Conservation (phyloP, 2,329 filamentous ascomycete species). For the Sordariomycetes sp. region DNA sequence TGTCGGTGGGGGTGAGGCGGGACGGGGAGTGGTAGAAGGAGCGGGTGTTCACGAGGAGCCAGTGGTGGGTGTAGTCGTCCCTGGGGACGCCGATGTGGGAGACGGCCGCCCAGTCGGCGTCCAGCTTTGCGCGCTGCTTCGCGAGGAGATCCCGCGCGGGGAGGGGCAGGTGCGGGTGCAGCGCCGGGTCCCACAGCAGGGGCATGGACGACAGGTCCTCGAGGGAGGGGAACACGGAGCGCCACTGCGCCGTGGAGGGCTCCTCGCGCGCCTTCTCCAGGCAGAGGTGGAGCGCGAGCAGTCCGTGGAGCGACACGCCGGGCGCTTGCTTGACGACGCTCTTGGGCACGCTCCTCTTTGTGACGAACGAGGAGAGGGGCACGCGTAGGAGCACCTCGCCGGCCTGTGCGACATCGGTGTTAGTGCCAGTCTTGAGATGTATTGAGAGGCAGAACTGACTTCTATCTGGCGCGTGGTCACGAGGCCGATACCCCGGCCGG, state of each 20-base stretch:
- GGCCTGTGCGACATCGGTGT: conserved; percentile 10
- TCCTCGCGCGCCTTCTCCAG: conserved; percentile 28
- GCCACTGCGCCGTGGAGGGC: conserved; percentile 45
- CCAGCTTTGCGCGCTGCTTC: conserved; percentile 37
- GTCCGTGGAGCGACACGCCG: conserved; percentile 52
- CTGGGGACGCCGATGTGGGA: conserved; percentile 19
- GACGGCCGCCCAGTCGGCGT: conserved; percentile 24
- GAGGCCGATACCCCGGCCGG: conserved; percentile 68
- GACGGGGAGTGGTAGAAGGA: conserved; percentile 48
- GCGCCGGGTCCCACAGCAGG: conserved; percentile 32
- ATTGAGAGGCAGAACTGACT: conserved; percentile 29
- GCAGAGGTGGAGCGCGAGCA: conserved; percentile 59
- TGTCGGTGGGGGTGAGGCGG: conserved; percentile 28
- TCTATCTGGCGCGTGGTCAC: conserved; percentile 57
- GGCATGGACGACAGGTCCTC: conserved; percentile 45
- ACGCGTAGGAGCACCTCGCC: conserved; percentile 52
- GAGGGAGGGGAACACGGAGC: conserved; percentile 53
- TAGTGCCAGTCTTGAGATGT: neutral
- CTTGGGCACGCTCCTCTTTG: conserved; percentile 47
- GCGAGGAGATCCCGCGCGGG: conserved; percentile 32
- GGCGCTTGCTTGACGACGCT: conserved; percentile 40
- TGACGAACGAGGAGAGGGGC: conserved; percentile 52
- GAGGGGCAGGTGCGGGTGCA: conserved; percentile 35
- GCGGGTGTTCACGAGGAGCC: conserved; percentile 51
- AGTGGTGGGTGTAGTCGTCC: conserved; percentile 39